Percentiles rank a stretch among this genome's conserved stretches.
phyloP scores from a whole-genome alignment of 2,329 filamentous ascomycete genomes.

The Cercospora brassicicola region DNA sequence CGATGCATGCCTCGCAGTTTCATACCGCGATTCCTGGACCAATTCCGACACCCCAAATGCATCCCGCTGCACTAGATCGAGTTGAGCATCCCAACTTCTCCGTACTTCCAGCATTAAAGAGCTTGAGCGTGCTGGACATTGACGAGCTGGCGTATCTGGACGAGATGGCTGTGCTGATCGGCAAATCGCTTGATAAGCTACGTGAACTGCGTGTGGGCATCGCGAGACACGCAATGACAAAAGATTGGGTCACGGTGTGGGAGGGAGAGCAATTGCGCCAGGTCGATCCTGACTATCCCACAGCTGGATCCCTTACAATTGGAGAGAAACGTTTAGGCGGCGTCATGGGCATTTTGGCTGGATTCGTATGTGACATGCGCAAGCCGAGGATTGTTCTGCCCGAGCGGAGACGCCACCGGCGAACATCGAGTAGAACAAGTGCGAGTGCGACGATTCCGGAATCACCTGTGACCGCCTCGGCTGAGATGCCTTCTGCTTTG shows the following conservation, averaged over 20 bases:
- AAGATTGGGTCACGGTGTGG: conserved; percentile 63
- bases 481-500: neutral
- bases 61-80: conserved; percentile 46
- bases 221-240: conserved; percentile 54
- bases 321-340: conserved; percentile 66
- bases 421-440: conserved; percentile 14
- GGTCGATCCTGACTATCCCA: conserved; percentile 61
- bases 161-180: conserved; percentile 76
- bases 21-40: conserved; percentile 21
- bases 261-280: conserved; percentile 63
- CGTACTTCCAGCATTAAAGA: conserved; percentile 71
- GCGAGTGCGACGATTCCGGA: neutral
- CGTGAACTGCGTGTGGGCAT: conserved; percentile 74
- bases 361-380: conserved; percentile 63
- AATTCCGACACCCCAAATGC: conserved; percentile 21
- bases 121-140: conserved; percentile 74
- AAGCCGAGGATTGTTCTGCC: conserved; percentile 32
- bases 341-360: conserved; percentile 67
- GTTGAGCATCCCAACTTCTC: conserved; percentile 81
- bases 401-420: conserved; percentile 21
- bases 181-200: conserved; percentile 65
- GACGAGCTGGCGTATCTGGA: conserved; percentile 81
- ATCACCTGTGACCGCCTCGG: conserved; percentile 2
- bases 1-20: conserved; percentile 18
- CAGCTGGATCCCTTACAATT: conserved; percentile 49